These are phyloP conservation scores for Aspergillus flavus DNA, from an alignment of 2,329 filamentous ascomycete species.

Conservation along the genomic window DNA sequence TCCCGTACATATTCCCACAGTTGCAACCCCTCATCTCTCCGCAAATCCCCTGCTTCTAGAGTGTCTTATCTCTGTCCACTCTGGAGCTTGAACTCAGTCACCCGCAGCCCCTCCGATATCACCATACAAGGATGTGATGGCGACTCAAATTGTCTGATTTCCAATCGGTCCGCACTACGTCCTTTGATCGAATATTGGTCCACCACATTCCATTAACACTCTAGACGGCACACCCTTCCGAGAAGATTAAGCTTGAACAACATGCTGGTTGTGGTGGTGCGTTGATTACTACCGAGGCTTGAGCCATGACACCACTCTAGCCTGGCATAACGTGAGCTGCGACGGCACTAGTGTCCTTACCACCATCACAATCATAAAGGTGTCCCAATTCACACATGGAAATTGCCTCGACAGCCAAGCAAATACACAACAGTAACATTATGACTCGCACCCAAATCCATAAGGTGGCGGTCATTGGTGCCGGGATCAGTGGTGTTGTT, in stretches of 20 bases:
- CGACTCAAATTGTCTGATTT: constrained; percentile 16
- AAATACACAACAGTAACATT: neutral
- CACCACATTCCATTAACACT: too few species aligned
- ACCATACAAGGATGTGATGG: constrained; percentile 29
- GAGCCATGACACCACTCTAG: constrained; percentile 13
- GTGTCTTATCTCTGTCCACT: constrained; percentile 12
- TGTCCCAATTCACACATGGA: neutral
- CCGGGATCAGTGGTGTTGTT: constrained; percentile 55
- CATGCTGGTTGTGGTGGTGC: neutral
- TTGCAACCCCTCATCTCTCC: constrained; percentile 10
- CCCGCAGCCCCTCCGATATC: constrained; percentile 15
- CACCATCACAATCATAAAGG: neutral
- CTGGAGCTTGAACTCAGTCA: neutral
- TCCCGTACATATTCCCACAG: neutral
- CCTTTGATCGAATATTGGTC: neutral
- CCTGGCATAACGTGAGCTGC: constrained; percentile 10
- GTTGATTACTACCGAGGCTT: neutral
- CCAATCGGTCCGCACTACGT: neutral
- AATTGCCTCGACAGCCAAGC: neutral
- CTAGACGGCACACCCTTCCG: neutral
- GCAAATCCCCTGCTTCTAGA: neutral
- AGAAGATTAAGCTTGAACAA: neutral
- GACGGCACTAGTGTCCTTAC: neutral
- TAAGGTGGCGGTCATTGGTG: constrained; percentile 52
- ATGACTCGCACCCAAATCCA: constrained; percentile 26